Conservation (phyloP, 768 basidiomycete genomes). For the Mrakia gelida region DNA sequence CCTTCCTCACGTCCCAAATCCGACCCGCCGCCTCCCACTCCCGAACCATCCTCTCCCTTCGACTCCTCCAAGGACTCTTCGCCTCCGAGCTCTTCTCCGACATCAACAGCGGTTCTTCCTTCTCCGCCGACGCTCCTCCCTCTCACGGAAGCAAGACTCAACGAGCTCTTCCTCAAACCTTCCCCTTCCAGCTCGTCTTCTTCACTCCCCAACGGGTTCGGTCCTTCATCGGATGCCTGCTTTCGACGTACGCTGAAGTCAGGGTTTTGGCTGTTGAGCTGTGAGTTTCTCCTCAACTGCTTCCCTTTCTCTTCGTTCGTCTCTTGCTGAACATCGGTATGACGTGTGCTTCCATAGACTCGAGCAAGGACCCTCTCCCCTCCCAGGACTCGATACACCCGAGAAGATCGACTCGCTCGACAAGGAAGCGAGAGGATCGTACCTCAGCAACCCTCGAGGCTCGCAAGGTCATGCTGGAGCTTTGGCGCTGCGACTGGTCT, state of each 20-base stretch:
- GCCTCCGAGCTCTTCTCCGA: constrained; percentile 16
- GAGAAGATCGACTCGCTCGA: not conserved
- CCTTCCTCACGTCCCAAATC: constrained; percentile 9
- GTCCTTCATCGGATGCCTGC: constrained; percentile 18
- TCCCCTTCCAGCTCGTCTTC: not conserved
- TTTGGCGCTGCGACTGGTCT: constrained; percentile 18
- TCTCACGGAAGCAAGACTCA: not conserved
- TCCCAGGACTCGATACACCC: constrained; percentile 12
- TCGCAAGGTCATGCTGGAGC: constrained; percentile 22
- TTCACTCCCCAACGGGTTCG: not conserved
- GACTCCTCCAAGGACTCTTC: constrained; percentile 12
- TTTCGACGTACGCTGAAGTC: constrained; percentile 21
- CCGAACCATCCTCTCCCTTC: constrained; percentile 25
- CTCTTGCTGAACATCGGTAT: not conserved
- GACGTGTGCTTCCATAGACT: not conserved
- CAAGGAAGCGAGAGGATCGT: constrained; percentile 8
- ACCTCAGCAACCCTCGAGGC: constrained; percentile 24
- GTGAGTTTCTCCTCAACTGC: not conserved
- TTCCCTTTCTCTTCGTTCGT: not conserved
- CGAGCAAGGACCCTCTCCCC: not conserved
- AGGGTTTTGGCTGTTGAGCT: constrained; percentile 4
- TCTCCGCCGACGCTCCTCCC: not conserved
- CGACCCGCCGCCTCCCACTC: constrained; percentile 19
- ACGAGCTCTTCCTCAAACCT: not conserved
- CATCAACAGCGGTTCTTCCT: not conserved